A percentile compares a stretch with the other conserved stretches of the same genome.
These are phyloP conservation scores for Silene uniflora DNA, from an alignment of 148 eudicot genomes.

Conservation along the genomic window DNA sequence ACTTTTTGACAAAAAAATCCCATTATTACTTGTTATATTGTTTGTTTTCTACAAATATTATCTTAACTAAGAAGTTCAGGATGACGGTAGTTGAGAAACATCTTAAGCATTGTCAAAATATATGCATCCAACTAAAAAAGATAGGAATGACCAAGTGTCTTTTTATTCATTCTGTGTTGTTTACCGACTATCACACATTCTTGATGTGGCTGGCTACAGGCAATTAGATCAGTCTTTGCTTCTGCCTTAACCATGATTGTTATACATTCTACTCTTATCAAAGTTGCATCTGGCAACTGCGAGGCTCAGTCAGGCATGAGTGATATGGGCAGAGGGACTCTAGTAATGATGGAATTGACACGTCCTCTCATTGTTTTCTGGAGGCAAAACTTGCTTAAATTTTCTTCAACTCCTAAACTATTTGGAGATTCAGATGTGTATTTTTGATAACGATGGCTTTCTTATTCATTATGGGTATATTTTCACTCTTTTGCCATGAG, in stretches of 20 bases:
- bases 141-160: not conserved
- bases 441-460: not conserved
- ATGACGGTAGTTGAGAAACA: not conserved
- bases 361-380: not conserved
- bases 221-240: not conserved
- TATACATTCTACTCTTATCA: not conserved
- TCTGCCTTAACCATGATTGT: not conserved
- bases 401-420: not conserved
- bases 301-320: not conserved
- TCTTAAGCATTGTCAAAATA: not conserved
- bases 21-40: not conserved
- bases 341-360: not conserved
- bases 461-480: not conserved
- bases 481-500: not conserved
- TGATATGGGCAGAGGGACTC: not conserved
- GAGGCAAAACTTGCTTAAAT: not conserved
- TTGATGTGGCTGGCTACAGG: not conserved
- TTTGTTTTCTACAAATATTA: not conserved
- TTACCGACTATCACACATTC: not conserved
- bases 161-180: not conserved
- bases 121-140: not conserved
- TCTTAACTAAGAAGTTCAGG: not conserved
- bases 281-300: not conserved
- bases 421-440: not conserved
- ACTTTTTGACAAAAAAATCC: no score